phyloP scores from a whole-genome alignment of 139 green algal genomes.

The Volvox africanus region DNA sequence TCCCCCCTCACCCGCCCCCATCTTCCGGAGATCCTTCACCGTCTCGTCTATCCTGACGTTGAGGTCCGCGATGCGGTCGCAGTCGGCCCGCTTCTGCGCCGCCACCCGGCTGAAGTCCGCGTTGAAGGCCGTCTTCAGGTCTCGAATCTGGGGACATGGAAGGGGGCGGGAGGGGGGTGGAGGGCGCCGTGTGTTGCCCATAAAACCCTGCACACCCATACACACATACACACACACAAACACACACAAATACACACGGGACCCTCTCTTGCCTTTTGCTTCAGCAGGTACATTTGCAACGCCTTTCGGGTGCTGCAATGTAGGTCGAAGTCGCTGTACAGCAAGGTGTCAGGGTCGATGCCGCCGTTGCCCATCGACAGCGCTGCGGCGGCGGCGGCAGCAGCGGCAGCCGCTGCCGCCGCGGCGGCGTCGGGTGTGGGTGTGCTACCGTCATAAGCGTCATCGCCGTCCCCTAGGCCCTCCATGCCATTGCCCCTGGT shows the following conservation, averaged over 20 bases:
- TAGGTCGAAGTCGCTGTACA: constrained; percentile 56
- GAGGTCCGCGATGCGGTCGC: constrained; percentile 58
- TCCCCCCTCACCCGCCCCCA: constrained; percentile 20
- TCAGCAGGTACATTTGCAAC: constrained; percentile 35
- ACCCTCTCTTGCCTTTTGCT: constrained; percentile 20
- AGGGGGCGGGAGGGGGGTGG: neutral
- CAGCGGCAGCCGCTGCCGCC: neutral
- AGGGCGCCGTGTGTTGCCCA: neutral
- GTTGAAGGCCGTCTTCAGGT: constrained; percentile 57
- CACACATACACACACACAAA: neutral
- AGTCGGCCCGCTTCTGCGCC: constrained; percentile 40
- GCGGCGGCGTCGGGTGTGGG: neutral
- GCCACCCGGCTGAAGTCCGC: constrained; percentile 36
- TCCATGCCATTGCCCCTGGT: neutral
- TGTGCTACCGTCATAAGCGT: neutral
- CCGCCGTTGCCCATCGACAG: neutral
- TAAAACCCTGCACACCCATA: neutral
- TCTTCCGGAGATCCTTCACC: constrained; percentile 38
- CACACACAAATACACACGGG: neutral
- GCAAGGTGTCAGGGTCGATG: neutral
- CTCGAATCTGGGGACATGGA: constrained; percentile 1
- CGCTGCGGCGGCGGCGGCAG: neutral
- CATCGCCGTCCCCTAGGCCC: neutral
- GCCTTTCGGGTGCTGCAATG: constrained; percentile 43
- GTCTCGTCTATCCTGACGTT: constrained; percentile 58